Evolutionary conservation across 2,329 filamentous ascomycete species (phyloP), one percentile per base, ranked within the genome.

Genomic region (Fusarium chuoi): DNA sequence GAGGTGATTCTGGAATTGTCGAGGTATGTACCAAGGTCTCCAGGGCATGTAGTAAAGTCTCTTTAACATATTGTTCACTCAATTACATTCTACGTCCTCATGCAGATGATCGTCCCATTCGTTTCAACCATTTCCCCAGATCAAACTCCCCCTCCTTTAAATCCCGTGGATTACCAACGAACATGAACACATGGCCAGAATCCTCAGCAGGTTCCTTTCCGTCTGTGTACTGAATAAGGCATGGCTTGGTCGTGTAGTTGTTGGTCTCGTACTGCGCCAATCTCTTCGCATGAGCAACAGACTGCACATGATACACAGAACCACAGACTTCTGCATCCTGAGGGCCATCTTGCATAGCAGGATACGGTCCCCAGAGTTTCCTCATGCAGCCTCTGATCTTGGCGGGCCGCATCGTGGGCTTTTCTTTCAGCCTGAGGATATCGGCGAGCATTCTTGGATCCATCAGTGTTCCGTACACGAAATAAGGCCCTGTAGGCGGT

Each of bases 321-420:
- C 65, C 65, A 18, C 7, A 5, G 18, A 67, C 65, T 26, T 68
- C 2, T 15, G 28, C 54, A 26, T 17, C 46, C 5, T 48, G 24
- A 0, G 22, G 39, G 1, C 65, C 62, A 0, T 48, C 46, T 24
- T 38, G 52, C 14, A 68, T 5, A 0, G 62, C 65, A 8, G 62
- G 62, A 36, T 67, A 67, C 20, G 48, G 62, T 14, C 45, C 62
- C 65, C 65, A 68, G 3, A 68, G 65, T 17, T 61, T 67, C 17
- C 30, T 5, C 1, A 35, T 48, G n/a, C 48, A 68, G 6, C 65
- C 65, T 5, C 26, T 5, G 18, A 61, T 36, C 22, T 42, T 61
- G 1, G 65, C 65, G 1, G 28, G 24, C 22, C 65, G 62, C 7
- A 61, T 24, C 3, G 18, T 5, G n/a, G 39, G 65, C 4, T 54